A percentile compares a stretch with the other conserved stretches of the same genome.
phyloP scores from a whole-genome alignment of 345 rosid species.

The Linum trigynum region DNA sequence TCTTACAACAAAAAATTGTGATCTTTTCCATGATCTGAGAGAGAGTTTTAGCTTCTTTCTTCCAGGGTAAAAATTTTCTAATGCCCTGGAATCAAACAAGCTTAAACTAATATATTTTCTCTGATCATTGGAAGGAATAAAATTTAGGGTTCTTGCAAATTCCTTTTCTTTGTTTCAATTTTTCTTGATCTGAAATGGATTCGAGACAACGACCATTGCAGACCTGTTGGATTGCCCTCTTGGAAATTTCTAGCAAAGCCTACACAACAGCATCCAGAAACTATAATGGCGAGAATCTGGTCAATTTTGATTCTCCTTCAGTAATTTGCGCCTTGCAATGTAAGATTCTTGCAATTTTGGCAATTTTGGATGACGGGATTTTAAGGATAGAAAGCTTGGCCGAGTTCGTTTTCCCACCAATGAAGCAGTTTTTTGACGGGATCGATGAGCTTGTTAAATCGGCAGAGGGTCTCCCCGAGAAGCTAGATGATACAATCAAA shows the following conservation, averaged over 20 bases:
- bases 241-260: conserved; percentile 25
- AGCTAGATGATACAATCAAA: conserved; percentile 26
- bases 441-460: conserved; percentile 26
- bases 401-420: conserved; percentile 50
- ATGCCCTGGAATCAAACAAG: no score
- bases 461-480: conserved; percentile 43
- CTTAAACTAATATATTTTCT: no score
- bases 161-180: not conserved
- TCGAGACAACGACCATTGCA: conserved; percentile 50
- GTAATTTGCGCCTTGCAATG: conserved; percentile 22
- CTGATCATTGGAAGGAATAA: not conserved
- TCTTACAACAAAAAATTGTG: not conserved
- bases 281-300: not conserved
- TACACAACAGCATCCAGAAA: conserved; percentile 20
- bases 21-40: not conserved
- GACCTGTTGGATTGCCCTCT: conserved; percentile 34
- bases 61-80: no score
- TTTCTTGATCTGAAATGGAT: conserved; percentile 12
- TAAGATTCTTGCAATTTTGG: conserved; percentile 29
- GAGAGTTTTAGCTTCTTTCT: not conserved
- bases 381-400: conserved; percentile 28
- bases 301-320: conserved; percentile 12
- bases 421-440: conserved; percentile 30
- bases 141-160: not conserved
- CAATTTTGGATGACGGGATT: conserved; percentile 35